These are phyloP conservation scores for Aspergillus sparsus DNA, from an alignment of 495 filamentous ascomycete genomes.

Conservation along the genomic window DNA sequence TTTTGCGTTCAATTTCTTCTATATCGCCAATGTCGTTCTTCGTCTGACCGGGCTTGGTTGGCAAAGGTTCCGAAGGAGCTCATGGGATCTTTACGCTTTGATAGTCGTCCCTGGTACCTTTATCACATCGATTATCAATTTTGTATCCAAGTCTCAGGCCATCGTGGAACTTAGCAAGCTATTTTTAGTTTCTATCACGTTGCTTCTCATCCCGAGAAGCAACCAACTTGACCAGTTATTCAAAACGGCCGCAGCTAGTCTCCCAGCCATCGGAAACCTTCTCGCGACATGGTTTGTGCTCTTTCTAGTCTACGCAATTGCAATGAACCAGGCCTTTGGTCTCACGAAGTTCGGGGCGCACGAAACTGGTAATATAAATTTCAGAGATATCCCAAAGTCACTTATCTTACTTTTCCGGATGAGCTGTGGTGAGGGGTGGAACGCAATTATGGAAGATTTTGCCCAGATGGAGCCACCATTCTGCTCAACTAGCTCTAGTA, in stretches of 20 bases:
- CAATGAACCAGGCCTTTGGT: slow-evolving; percentile 94
- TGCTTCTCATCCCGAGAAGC: slow-evolving; percentile 93
- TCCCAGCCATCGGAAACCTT: slow-evolving; percentile 87
- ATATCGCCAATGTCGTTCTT: slow-evolving; percentile 80
- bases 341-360: slow-evolving; percentile 80
- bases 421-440: slow-evolving; percentile 95
- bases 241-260: slow-evolving; percentile 96
- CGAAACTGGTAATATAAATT: slow-evolving; percentile 83
- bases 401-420: slow-evolving; percentile 91
- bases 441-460: slow-evolving; percentile 94
- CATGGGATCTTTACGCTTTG: slow-evolving; percentile 92
- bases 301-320: slow-evolving; percentile 95
- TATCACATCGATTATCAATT: slow-evolving; percentile 69
- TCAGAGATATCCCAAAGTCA: slow-evolving; percentile 89
- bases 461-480: slow-evolving; percentile 72
- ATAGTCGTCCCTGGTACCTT: slow-evolving; percentile 83
- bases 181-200: slow-evolving; percentile 85
- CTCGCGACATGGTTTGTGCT: slow-evolving; percentile 96
- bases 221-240: slow-evolving; percentile 98
- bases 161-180: slow-evolving; percentile 86
- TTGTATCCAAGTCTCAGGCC: slow-evolving; percentile 54
- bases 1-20: slow-evolving; percentile 80
- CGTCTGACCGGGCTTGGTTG: slow-evolving; percentile 88
- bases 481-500: slow-evolving; percentile 61
- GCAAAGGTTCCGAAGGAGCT: slow-evolving; percentile 88